Base-by-base conservation (phyloP, 805 yeast genomes). In the Lachancea meyersii region DNA sequence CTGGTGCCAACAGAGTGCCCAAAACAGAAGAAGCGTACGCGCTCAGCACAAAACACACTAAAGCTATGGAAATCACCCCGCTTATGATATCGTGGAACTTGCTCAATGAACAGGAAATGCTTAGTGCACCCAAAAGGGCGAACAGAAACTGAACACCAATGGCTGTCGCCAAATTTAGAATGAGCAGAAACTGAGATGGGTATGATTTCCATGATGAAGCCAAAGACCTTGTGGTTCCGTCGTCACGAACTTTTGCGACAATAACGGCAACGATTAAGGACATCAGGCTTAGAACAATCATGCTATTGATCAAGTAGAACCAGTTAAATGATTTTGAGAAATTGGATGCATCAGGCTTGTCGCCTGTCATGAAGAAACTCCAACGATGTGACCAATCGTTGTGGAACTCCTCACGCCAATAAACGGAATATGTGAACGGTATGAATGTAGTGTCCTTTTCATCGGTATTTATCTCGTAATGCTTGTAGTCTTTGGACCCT, bases 381-480 rank as follows among this genome's bases (percentile, higher is more conserved):
- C 94, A 86, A 51, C 96, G 70, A 45, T 79, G 70, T 38, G 72
- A 70, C 73, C 86, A 83, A 20, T 73, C 72, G 19, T 84, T 68
- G 2, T 77, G 72, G 33, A 67, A 65, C 46, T 87, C 95, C 58
- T 87, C 94, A 58, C 93, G 71, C 94, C 95, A 87, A 56, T 82
- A 82, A 2, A 88, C 87, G 1, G 95, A 77, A 53, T 86, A 88
- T 1, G 96, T 82, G 63, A 78, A 87, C 3, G 91, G 89, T 26
- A 87, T 74, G 28, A 69, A 56, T 1, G 66, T 56, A n/a, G 60
- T 53, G 10, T 67, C 70, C 14, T 46, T 51, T 24, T 49, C 50
- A 7, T 64, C 64, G 8, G 67, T 56, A 20, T 68, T 63, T 6
- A 86, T 56, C 31, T 79, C 77, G 50, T 72, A 77, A 48, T 79